Conservation (phyloP, 129 eudicot species). For the Smallanthus sonchifolius region DNA sequence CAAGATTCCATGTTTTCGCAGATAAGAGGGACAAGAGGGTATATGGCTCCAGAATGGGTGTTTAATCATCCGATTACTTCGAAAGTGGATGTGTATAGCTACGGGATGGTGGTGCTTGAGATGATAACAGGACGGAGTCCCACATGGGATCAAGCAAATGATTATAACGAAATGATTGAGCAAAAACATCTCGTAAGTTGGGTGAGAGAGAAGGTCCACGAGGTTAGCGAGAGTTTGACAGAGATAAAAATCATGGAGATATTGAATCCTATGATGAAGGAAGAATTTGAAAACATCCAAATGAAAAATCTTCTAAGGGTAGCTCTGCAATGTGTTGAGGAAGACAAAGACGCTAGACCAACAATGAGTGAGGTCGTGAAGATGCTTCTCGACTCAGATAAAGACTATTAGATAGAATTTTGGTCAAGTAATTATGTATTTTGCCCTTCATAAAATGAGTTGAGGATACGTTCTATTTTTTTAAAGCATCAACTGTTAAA, state of each 20-base stretch:
- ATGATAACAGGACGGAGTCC: conserved; percentile 42
- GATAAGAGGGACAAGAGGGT: conserved; percentile 34
- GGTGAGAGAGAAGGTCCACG: conserved; percentile 22
- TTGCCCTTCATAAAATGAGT: not conserved
- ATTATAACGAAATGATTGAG: not conserved
- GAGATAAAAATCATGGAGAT: conserved; percentile 8
- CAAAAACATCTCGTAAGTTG: conserved; percentile 15
- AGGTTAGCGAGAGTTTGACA: not conserved
- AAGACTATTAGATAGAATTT: not conserved
- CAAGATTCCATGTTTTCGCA: not conserved
- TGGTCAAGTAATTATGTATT: not conserved
- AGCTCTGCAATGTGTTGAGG: conserved; percentile 39
- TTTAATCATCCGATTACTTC: conserved; percentile 30
- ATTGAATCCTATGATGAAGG: conserved; percentile 13
- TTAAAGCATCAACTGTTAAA: not conserved
- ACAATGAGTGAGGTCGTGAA: conserved; percentile 43
- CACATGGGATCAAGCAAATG: not conserved
- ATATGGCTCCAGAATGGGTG: conserved; percentile 48
- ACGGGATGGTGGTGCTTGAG: conserved; percentile 38
- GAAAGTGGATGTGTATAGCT: conserved; percentile 36
- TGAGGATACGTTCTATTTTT: too few species aligned
- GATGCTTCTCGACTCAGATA: conserved; percentile 20
- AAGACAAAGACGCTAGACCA: conserved; percentile 41
- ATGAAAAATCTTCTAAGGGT: conserved; percentile 11
- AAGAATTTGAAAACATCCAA: conserved; percentile 1